phyloP scores from a whole-genome alignment of 441 rosid genomes.

The Populus tomentosa region DNA sequence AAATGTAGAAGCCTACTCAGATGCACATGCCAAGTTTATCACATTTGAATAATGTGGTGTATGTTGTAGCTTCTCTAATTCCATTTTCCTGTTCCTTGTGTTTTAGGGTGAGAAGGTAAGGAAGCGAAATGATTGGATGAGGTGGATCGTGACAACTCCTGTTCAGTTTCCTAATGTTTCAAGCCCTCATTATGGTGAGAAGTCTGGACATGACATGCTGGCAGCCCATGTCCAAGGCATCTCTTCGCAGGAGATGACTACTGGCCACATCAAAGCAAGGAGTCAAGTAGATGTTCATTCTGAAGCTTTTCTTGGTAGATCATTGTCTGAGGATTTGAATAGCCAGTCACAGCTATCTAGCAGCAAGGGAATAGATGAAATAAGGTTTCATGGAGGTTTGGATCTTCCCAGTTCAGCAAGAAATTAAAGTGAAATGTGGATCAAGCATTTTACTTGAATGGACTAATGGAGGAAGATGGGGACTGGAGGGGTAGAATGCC shows the following conservation, averaged over 20 bases:
- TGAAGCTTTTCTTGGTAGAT: slow-evolving; percentile 23
- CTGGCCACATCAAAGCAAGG: slow-evolving; percentile 23
- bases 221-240: slow-evolving; percentile 33
- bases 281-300: slow-evolving; percentile 19
- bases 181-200: slow-evolving; percentile 26
- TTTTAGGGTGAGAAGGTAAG: slow-evolving; percentile 70
- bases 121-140: slow-evolving; percentile 55
- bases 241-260: slow-evolving; percentile 34
- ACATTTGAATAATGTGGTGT: background rate
- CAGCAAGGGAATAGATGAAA: slow-evolving; percentile 19
- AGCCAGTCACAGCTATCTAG: slow-evolving; percentile 24
- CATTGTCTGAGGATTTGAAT: slow-evolving; percentile 32
- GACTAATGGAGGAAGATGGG: slow-evolving; percentile 13
- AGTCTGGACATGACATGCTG: slow-evolving; percentile 29
- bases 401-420: slow-evolving; percentile 6
- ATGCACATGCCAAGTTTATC: background rate
- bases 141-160: slow-evolving; percentile 51
- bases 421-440: slow-evolving; percentile 20
- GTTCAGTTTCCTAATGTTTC: slow-evolving; percentile 25
- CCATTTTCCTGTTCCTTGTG: slow-evolving; percentile 1
- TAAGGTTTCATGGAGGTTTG: slow-evolving; percentile 12
- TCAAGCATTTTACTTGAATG: slow-evolving; percentile 8
- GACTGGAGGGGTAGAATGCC: slow-evolving; percentile 16
- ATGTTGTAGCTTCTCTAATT: background rate
- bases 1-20: no score